Conservation (phyloP, 306 rosid species). For the Sphenostylis stenocarpa region DNA sequence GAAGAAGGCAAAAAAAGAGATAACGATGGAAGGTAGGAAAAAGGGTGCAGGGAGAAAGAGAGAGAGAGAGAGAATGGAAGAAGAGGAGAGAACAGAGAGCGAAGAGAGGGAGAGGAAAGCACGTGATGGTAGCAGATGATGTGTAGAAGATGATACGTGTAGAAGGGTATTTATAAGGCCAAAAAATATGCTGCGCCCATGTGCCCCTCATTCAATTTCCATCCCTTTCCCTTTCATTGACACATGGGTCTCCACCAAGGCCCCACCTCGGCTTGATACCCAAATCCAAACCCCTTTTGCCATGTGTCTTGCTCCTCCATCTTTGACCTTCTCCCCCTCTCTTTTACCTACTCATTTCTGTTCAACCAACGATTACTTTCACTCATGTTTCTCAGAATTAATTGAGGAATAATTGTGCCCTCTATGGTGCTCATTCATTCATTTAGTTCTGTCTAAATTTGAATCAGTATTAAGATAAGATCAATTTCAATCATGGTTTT, state of each 20-base stretch:
- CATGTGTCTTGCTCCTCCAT: constrained; percentile 35
- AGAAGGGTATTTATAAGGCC: constrained; percentile 54
- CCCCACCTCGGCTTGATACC: constrained; percentile 46
- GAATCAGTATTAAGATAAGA: too few relatives aligned
- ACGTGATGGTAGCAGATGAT: constrained; percentile 50
- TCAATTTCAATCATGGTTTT: too few relatives aligned
- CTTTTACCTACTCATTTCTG: not conserved
- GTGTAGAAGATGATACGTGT: constrained; percentile 26
- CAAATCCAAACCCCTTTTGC: constrained; percentile 36
- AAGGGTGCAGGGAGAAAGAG: not conserved
- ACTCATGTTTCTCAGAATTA: not conserved
- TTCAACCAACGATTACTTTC: not conserved
- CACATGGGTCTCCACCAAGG: constrained; percentile 28
- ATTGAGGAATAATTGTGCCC: too few relatives aligned
- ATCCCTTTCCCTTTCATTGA: constrained; percentile 20
- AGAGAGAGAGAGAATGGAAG: not conserved
- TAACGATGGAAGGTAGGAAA: not conserved
- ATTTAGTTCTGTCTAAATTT: too few relatives aligned
- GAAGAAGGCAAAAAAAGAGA: constrained; percentile 34
- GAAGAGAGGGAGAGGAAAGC: constrained; percentile 9
- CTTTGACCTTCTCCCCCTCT: constrained; percentile 26
- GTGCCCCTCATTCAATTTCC: constrained; percentile 38
- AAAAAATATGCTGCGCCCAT: constrained; percentile 47
- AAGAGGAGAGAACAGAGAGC: not conserved
- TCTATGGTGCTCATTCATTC: too few relatives aligned